Percentiles rank a stretch among this genome's conserved stretches.
Conservation (phyloP, 2,329 filamentous ascomycete species). For the Diaporthe citrichinensis region DNA sequence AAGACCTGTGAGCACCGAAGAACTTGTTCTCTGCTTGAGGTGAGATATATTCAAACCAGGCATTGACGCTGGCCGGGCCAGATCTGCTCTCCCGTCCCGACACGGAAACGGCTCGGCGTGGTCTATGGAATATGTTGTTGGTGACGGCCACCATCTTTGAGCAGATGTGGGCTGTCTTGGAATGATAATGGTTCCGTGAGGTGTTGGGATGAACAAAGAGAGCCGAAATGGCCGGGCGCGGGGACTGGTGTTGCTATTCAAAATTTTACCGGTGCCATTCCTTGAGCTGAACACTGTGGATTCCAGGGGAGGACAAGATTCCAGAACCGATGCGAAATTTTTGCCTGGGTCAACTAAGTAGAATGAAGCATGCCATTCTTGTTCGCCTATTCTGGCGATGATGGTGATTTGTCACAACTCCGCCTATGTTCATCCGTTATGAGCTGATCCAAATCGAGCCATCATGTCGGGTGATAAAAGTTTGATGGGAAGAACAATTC, state of each 20-base stretch:
- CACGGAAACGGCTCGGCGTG: neutral
- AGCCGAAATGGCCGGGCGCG: neutral
- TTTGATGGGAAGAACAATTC: neutral
- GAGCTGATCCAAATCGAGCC: neutral
- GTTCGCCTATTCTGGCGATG: neutral
- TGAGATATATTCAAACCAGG: neutral
- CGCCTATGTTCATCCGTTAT: neutral
- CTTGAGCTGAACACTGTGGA: neutral
- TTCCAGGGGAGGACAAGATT: neutral
- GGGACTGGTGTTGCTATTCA: too few relatives aligned
- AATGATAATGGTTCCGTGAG: neutral
- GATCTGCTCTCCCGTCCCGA: neutral
- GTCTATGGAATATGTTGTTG: neutral
- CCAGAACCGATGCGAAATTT: neutral
- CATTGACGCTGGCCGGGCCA: neutral
- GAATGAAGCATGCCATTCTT: neutral
- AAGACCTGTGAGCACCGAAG: neutral
- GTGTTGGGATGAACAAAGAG: neutral
- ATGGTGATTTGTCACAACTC: neutral
- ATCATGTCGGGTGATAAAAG: neutral
- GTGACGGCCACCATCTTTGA: neutral
- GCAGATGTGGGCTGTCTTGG: neutral
- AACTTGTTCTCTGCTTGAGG: neutral
- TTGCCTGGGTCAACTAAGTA: neutral
- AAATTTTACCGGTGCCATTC: neutral